Base-by-base conservation (phyloP, 2,329 filamentous ascomycete species). In the Cyphellophora europaea region DNA sequence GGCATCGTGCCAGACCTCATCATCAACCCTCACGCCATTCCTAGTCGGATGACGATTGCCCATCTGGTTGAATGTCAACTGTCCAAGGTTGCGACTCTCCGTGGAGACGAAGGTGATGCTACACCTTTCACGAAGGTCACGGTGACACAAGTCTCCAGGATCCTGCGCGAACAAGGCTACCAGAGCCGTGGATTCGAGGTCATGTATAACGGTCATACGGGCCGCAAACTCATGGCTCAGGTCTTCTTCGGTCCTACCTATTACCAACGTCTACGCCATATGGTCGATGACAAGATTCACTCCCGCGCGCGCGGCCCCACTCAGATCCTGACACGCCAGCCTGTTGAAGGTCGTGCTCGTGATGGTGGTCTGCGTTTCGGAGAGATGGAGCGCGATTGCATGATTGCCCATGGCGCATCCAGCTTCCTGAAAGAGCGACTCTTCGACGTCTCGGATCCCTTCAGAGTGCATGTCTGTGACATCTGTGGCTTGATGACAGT, bases 321-420 rank as follows among this genome's bases (percentile, higher is more conserved):
- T 14, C 91, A 98, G 64, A 98, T 98, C 54, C 76, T 98, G 66
- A 98, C 91, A 3, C 74, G 93, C 38, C 91, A 98, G 62, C 91
- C 91, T 12, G 91, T 98, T 11, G 91, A 98, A 65, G 91, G 91
- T 82, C 84, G 93, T 76, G 91, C 91, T 3, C 73, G 93, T 63
- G 93, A 98, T 58, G 91, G 91, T 73, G 91, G 91, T 69, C 74
- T 98, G 29, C 89, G 93, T 57, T 98, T 98, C 77, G 91, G 91
- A 79, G 91, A 98, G 71, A 98, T 98, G 91, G 93, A 98, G 65
- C 89, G 93, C 67, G 93, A 98, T 76, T 98, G 91, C 61, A 98
- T 98, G 91, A 98, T 98, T 68, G 87, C 93, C n/a, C 93, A 98
- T 59, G 91, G 91, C 57, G 91, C 93, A 3, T 89, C 86, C 36